Base-by-base conservation (phyloP, 192 early-diverging fungal species). In the Chytriomyces confervae region DNA sequence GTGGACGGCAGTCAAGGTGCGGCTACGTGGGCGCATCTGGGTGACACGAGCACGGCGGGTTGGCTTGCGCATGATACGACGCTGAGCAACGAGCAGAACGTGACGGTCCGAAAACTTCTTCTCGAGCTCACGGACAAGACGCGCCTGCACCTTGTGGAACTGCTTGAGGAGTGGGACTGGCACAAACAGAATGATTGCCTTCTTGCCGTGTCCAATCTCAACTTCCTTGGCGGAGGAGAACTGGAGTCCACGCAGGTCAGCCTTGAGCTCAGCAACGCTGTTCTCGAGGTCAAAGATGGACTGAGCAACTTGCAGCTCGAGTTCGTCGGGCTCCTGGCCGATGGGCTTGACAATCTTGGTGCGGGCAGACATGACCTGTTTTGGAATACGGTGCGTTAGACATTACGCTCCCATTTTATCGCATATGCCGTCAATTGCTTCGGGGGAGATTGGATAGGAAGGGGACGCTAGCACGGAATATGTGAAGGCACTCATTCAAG, bases 41-140 rank as follows among this genome's bases (percentile, higher is more conserved):
- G 93, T 92, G 75, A 91, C 90, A 83, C 95, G 94, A 77, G 93
- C 91, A 77, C 91, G 89, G 85, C 94, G 93, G 81, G 91, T 90
- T 72, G 97, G 97, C 91, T 95, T 95, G 81, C 89, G 89, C 86
- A 98, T 88, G 87, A 99, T 97, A 80, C 95, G 93, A 77, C 97
- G 94, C 89, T 98, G 94, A 77, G 95, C 92, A 78, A 93, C 82
- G 72, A 99, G 92, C 80, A 99, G 89, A 69, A 99, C 94, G 89
- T 99, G 97, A 79, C 96, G 93, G 89, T 99, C 97, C 81, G 95
- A 95, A 92, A 99, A 97, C 93, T 99, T 99, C 94, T 99, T 99
- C 91, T 99, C 97, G 81, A 99, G 91, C 91, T 99, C 97, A 85
- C 97, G 95, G 81, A 95, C 95, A 67, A 99, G 93, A 83, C 92